A percentile compares a stretch with the other conserved stretches of the same genome.
These are phyloP conservation scores for Monascus purpureus DNA, from an alignment of 495 filamentous ascomycete species.

Conservation along the genomic window DNA sequence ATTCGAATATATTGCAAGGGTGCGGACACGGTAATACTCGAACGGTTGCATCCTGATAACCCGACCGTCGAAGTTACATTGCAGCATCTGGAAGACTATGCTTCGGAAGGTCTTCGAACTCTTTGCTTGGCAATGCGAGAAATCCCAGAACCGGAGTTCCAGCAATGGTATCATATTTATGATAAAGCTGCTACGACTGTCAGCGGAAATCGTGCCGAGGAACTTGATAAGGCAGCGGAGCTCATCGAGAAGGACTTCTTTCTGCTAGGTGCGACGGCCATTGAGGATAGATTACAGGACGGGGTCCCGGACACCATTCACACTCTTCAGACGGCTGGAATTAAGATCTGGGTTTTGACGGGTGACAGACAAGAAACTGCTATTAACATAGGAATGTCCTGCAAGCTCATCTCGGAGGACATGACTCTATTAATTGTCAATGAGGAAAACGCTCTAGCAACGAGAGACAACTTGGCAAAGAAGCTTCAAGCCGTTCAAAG, in stretches of 20 bases:
- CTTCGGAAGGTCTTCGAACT: constrained; percentile 88
- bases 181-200: constrained; percentile 87
- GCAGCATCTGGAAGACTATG: constrained; percentile 94
- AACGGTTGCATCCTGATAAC: constrained; percentile 66
- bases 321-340: constrained; percentile 89
- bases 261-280: constrained; percentile 89
- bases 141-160: constrained; percentile 78
- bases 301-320: constrained; percentile 98
- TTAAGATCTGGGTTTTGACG: constrained; percentile 98
- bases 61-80: constrained; percentile 77
- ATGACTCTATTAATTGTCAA: constrained; percentile 98
- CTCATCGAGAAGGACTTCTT: constrained; percentile 85
- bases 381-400: constrained; percentile 99
- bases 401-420: constrained; percentile 95
- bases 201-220: constrained; percentile 79
- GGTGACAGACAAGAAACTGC: constrained; percentile 98
- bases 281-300: constrained; percentile 94
- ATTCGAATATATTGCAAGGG: constrained; percentile 90
- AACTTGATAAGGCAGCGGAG: constrained; percentile 95
- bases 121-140: constrained; percentile 94
- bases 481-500: constrained; percentile 77
- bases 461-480: constrained; percentile 75
- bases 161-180: constrained; percentile 76
- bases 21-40: constrained; percentile 92
- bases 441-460: constrained; percentile 62